Evolutionary conservation across 768 basidiomycete species (phyloP).

Genomic region (Pleurotus cornucopiae): DNA sequence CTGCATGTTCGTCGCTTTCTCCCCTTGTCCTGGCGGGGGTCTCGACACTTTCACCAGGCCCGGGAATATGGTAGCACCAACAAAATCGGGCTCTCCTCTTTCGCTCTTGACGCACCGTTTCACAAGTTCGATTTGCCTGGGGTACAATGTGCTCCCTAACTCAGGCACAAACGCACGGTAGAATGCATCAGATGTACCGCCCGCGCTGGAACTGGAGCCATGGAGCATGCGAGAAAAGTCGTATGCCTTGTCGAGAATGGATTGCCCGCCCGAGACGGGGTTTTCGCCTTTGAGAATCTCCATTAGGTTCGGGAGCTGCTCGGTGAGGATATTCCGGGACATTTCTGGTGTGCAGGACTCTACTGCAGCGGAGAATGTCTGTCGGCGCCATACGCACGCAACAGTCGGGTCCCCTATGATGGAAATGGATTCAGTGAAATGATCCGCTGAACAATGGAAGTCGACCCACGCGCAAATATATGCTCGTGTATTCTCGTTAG

Average conservation of each 20-base stretch:
- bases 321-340: slow-evolving; percentile 59
- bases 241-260: slow-evolving; percentile 71
- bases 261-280: slow-evolving; percentile 40
- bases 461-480: slow-evolving; percentile 71
- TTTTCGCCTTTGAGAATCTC: slow-evolving; percentile 41
- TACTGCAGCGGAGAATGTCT: slow-evolving; percentile 86
- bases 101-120: slow-evolving; percentile 80
- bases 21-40: slow-evolving; percentile 33
- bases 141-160: slow-evolving; percentile 66
- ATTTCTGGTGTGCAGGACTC: slow-evolving; percentile 72
- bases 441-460: slow-evolving; percentile 1
- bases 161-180: slow-evolving; percentile 88
- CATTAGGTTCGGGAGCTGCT: slow-evolving; percentile 67
- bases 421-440: not conserved
- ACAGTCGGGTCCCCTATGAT: slow-evolving; percentile 75
- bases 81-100: slow-evolving; percentile 60
- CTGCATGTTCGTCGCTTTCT: slow-evolving; percentile 47
- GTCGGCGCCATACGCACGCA: slow-evolving; percentile 86
- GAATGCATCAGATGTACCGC: slow-evolving; percentile 54
- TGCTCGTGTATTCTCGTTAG: slow-evolving; percentile 86
- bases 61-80: slow-evolving; percentile 84
- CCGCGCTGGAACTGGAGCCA: slow-evolving; percentile 52
- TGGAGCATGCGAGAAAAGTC: slow-evolving; percentile 86
- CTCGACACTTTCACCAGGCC: slow-evolving; percentile 79
- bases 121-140: slow-evolving; percentile 79